phyloP scores from a whole-genome alignment of 768 basidiomycete genomes.

The Baorangia bicolor region DNA sequence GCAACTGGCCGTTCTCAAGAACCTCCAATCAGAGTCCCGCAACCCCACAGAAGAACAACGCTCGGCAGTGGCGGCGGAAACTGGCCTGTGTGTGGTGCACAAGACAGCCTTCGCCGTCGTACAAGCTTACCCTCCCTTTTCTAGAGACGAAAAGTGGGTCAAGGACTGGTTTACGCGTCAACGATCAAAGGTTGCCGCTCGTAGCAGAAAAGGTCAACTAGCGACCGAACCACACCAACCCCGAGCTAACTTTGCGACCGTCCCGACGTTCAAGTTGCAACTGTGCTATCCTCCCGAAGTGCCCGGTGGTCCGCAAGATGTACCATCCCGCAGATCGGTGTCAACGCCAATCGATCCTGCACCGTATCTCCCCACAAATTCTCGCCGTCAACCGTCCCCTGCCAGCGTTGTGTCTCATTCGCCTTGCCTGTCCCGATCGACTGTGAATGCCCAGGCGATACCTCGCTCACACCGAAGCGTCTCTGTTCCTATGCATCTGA shows the following conservation, averaged over 20 bases:
- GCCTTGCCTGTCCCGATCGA: background rate
- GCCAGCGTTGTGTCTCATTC: background rate
- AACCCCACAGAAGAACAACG: constrained; percentile 26
- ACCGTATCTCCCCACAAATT: background rate
- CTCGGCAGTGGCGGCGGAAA: constrained; percentile 22
- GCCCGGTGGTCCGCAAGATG: background rate
- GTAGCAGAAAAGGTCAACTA: constrained; percentile 1
- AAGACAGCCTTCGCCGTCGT: background rate
- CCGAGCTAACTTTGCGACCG: background rate
- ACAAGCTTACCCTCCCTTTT: constrained; percentile 5
- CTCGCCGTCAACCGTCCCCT: background rate
- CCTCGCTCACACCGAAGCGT: background rate
- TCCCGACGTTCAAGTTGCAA: constrained; percentile 18
- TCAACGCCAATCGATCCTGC: constrained; percentile 2
- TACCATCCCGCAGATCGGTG: background rate
- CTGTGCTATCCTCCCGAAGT: background rate
- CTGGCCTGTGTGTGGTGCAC: constrained; percentile 31
- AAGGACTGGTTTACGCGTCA: constrained; percentile 32
- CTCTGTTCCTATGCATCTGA: background rate
- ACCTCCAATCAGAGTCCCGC: constrained; percentile 19
- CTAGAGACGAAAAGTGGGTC: constrained; percentile 31
- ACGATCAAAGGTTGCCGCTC: constrained; percentile 21
- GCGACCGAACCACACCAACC: background rate
- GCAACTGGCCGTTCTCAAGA: constrained; percentile 31
- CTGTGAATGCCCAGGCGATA: background rate